Conservation (phyloP, 192 early-diverging fungal genomes). For the Rhizophagus clarus region DNA sequence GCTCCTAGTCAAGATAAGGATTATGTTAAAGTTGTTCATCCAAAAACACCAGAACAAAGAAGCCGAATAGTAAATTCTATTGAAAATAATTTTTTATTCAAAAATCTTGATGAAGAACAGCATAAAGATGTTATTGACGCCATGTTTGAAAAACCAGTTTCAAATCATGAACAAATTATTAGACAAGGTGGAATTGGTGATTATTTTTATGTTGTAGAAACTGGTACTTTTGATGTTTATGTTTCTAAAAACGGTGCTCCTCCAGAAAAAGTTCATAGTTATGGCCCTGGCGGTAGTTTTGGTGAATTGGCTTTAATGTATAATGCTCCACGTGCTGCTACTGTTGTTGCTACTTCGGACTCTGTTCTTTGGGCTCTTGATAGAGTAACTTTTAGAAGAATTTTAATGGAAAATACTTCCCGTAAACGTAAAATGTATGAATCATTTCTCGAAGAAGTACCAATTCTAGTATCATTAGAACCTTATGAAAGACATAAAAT, state of each 20-base stretch:
- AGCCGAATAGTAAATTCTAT: constrained; percentile 81
- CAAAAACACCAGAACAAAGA: constrained; percentile 86
- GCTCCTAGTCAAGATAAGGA: constrained; percentile 81
- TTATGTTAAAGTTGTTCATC: constrained; percentile 84
- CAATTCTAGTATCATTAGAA: constrained; percentile 84
- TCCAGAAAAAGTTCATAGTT: constrained; percentile 75
- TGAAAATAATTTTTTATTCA: constrained; percentile 91
- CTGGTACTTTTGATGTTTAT: constrained; percentile 89
- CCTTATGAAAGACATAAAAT: constrained; percentile 99
- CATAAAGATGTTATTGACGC: constrained; percentile 93
- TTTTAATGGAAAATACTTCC: constrained; percentile 97
- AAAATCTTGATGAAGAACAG: constrained; percentile 93
- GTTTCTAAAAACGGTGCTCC: constrained; percentile 69
- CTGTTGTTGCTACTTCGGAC: constrained; percentile 83
- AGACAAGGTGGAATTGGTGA: constrained; percentile 95
- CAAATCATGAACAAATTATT: constrained; percentile 74
- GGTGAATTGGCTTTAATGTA: constrained; percentile 99
- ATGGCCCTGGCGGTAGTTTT: constrained; percentile 88
- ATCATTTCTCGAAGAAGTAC: constrained; percentile 91
- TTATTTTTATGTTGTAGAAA: constrained; percentile 98
- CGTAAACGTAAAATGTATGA: constrained; percentile 97
- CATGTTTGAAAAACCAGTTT: constrained; percentile 89
- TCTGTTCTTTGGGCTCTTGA: constrained; percentile 95
- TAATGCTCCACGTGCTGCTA: constrained; percentile 96
- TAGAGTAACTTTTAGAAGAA: constrained; percentile 94